phyloP scores from a whole-genome alignment of 1,284 basidiomycete species.

The Sporisorium reilianum region DNA sequence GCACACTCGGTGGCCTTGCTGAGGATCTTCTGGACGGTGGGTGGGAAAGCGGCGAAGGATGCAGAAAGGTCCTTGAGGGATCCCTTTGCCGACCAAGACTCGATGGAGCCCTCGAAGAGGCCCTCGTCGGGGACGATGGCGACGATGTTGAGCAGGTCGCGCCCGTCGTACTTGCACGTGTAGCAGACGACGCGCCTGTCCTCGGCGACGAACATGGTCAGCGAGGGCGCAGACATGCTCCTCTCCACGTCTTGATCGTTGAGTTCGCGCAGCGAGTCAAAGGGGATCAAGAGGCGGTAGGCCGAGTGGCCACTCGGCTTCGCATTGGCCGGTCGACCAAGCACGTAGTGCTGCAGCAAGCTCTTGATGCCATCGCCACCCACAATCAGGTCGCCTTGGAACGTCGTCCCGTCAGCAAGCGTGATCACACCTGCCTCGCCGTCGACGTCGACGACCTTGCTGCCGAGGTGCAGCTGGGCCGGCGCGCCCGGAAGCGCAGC shows the following conservation, averaged over 20 bases:
- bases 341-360: slow-evolving; percentile 68
- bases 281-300: slow-evolving; percentile 58
- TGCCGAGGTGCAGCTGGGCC: slow-evolving; percentile 30
- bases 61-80: slow-evolving; percentile 48
- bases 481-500: slow-evolving; percentile 11
- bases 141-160: slow-evolving; percentile 19
- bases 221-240: slow-evolving; percentile 55
- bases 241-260: slow-evolving; percentile 49
- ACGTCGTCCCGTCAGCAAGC: slow-evolving; percentile 47
- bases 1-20: slow-evolving; percentile 65
- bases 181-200: slow-evolving; percentile 59
- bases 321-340: slow-evolving; percentile 45
- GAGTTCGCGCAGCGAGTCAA: slow-evolving; percentile 40
- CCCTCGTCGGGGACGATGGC: slow-evolving; percentile 53
- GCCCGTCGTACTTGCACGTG: slow-evolving; percentile 7
- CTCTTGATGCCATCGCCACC: slow-evolving; percentile 70
- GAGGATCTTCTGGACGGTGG: slow-evolving; percentile 73
- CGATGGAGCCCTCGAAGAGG: slow-evolving; percentile 54
- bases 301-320: slow-evolving; percentile 60
- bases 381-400: slow-evolving; percentile 59
- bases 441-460: slow-evolving; percentile 48
- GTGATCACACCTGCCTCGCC: slow-evolving; percentile 47
- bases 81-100: slow-evolving; percentile 62
- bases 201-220: slow-evolving; percentile 54
- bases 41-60: slow-evolving; percentile 54